Evolutionary conservation across 169 alveolate species (phyloP).

Genomic region (Plasmodium sp.): DNA sequence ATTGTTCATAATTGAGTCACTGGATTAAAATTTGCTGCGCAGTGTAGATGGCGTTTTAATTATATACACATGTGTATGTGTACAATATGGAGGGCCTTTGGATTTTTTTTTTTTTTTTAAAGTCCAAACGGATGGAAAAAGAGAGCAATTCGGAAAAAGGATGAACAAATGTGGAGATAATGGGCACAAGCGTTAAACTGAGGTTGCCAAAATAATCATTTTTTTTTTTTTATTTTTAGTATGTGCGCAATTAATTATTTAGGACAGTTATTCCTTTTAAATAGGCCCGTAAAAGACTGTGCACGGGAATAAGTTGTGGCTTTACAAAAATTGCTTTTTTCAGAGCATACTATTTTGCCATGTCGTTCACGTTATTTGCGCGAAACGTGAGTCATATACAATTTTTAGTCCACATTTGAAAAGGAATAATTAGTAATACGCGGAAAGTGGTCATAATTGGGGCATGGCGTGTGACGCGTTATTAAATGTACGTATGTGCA

Average conservation of each 20-base stretch:
- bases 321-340: not conserved
- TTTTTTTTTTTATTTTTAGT: not conserved
- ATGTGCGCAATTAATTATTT: not conserved
- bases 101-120: not conserved
- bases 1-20: not conserved
- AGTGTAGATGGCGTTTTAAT: not conserved
- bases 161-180: not conserved
- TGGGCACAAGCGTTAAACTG: not conserved
- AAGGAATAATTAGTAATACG: not conserved
- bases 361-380: not conserved
- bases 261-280: not conserved
- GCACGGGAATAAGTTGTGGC: not conserved
- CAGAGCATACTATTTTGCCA: not conserved
- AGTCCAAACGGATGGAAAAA: not conserved
- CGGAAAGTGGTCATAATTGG: not conserved
- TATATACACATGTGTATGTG: not conserved
- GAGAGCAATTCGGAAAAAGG: not conserved
- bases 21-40: not conserved
- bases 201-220: not conserved
- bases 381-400: not conserved
- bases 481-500: not conserved
- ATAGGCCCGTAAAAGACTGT: not conserved
- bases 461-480: not conserved
- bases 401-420: not conserved
- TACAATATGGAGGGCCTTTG: not conserved